These are phyloP conservation scores for Anisodus tanguticus DNA, from an alignment of 257 asterid genomes.

Conservation along the genomic window DNA sequence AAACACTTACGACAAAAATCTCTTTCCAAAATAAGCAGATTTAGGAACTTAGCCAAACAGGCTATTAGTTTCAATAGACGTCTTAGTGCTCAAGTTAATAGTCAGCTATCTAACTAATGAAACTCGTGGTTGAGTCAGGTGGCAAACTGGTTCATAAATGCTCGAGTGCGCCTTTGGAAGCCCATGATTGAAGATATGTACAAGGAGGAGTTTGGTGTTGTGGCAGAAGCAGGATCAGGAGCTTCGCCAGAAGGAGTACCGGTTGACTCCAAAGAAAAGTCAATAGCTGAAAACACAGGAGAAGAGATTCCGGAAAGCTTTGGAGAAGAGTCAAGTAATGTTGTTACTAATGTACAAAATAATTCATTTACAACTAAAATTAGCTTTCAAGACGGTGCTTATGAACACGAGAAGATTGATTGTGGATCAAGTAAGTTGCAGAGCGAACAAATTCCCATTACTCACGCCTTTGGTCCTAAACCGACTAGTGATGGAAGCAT, in stretches of 20 bases:
- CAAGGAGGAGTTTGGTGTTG: conserved; percentile 73
- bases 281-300: conserved; percentile 47
- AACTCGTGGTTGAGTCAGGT: conserved; percentile 50
- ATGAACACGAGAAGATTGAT: conserved; percentile 42
- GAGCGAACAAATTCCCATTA: conserved; percentile 19
- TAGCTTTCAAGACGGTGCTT: conserved; percentile 39
- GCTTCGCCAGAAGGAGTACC: conserved; percentile 51
- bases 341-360: conserved; percentile 33
- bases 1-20: too few relatives aligned
- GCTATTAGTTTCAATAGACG: not conserved
- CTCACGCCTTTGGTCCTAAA: not conserved
- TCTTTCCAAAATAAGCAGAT: too few relatives aligned
- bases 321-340: conserved; percentile 32
- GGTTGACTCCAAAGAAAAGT: conserved; percentile 42
- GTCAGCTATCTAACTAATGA: conserved; percentile 21
- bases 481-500: conserved; percentile 32
- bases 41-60: too few relatives aligned
- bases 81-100: conserved; percentile 13
- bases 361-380: conserved; percentile 37
- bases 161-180: conserved; percentile 85
- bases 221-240: conserved; percentile 52
- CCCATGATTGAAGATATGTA: conserved; percentile 91
- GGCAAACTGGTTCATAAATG: conserved; percentile 89
- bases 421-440: conserved; percentile 21
- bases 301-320: conserved; percentile 47